Evolutionary conservation across 768 basidiomycete species (phyloP).

Genomic region (Phlegmacium glaucopus): DNA sequence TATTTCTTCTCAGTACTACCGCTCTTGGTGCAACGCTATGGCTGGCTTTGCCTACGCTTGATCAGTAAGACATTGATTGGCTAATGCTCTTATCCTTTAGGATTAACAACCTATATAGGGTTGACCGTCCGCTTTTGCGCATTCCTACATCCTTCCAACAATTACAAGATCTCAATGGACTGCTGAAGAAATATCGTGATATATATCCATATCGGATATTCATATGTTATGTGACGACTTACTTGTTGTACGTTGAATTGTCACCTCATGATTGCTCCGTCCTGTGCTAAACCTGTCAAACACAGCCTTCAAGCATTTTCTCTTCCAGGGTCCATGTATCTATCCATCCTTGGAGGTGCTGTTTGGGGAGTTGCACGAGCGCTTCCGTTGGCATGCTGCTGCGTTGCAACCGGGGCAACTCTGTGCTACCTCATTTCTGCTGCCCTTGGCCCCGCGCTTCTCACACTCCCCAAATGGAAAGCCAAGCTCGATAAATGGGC

Average conservation of each 20-base stretch:
- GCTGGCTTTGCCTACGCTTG: slow-evolving; percentile 74
- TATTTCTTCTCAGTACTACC: slow-evolving; percentile 69
- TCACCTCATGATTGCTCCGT: slow-evolving; percentile 2
- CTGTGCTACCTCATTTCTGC: slow-evolving; percentile 92
- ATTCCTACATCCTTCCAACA: slow-evolving; percentile 88
- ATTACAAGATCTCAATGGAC: slow-evolving; percentile 78
- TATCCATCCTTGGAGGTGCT: slow-evolving; percentile 94
- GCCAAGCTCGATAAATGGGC: slow-evolving; percentile 80
- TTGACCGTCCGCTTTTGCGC: slow-evolving; percentile 70
- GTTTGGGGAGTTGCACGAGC: slow-evolving; percentile 90
- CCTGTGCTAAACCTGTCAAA: slow-evolving; percentile 1
- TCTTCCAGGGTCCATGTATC: slow-evolving; percentile 95
- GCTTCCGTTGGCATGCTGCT: slow-evolving; percentile 86
- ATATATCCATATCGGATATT: slow-evolving; percentile 85
- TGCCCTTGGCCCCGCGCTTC: slow-evolving; percentile 88
- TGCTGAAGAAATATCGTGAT: slow-evolving; percentile 89
- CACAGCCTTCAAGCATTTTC: slow-evolving; percentile 92
- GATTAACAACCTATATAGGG: slow-evolving; percentile 36
- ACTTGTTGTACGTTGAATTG: slow-evolving; percentile 90
- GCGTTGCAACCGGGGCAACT: slow-evolving; percentile 87
- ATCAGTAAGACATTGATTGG: slow-evolving; percentile 53
- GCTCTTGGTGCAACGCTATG: slow-evolving; percentile 78
- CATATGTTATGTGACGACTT: slow-evolving; percentile 83
- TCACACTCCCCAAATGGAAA: slow-evolving; percentile 84
- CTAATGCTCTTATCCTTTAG: neutral